These are phyloP conservation scores for Botrytis fragariae DNA, from an alignment of 2,329 filamentous ascomycete species.

Conservation along the genomic window DNA sequence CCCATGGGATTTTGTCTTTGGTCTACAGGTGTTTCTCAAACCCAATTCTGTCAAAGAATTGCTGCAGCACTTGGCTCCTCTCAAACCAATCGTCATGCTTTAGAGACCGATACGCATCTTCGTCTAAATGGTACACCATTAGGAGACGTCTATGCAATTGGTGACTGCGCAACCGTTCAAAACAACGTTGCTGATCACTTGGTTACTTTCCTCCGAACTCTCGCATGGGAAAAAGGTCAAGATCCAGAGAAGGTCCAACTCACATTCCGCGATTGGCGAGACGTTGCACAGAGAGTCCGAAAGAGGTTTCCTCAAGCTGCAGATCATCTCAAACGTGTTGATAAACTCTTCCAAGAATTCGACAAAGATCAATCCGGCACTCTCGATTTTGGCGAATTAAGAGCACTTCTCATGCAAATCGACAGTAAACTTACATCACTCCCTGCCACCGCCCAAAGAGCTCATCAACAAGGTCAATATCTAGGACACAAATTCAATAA, in stretches of 20 bases:
- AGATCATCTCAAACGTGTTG: constrained; percentile 81
- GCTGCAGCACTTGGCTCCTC: constrained; percentile 70
- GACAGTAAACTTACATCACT: constrained; percentile 92
- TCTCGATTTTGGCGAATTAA: constrained; percentile 88
- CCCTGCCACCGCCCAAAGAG: constrained; percentile 91
- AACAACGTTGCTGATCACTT: constrained; percentile 95
- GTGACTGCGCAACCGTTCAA: constrained; percentile 93
- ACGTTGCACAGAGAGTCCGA: constrained; percentile 78
- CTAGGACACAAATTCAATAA: constrained; percentile 93
- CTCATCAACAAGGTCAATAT: constrained; percentile 93
- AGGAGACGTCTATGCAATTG: constrained; percentile 94
- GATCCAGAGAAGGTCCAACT: constrained; percentile 87
- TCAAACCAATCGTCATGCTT: constrained; percentile 85
- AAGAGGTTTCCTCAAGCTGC: constrained; percentile 88
- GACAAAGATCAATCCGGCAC: constrained; percentile 92
- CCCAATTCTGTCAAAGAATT: constrained; percentile 73
- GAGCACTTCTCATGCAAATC: constrained; percentile 85
- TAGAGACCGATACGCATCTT: constrained; percentile 93
- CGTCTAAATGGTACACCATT: constrained; percentile 84
- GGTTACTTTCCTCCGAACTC: constrained; percentile 79
- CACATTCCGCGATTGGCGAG: constrained; percentile 83
- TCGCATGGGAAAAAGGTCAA: constrained; percentile 88
- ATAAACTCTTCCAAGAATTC: constrained; percentile 87
- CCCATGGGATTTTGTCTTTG: constrained; percentile 96
- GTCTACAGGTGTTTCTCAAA: constrained; percentile 93